These are phyloP conservation scores for Paramecium pentaurelia DNA, from an alignment of 73 alveolate species.

Conservation along the genomic window DNA sequence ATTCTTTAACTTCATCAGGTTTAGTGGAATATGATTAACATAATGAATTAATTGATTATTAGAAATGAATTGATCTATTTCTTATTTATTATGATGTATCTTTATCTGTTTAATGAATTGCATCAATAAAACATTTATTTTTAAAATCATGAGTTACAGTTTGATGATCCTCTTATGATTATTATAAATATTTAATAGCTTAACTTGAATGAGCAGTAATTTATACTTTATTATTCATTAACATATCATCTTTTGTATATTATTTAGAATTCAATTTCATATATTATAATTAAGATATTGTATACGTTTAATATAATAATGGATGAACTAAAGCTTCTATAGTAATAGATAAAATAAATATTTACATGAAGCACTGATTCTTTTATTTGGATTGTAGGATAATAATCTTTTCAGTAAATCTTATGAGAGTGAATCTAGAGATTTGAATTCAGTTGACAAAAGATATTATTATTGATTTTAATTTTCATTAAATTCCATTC, in stretches of 20 bases:
- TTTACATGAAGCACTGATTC: conserved; percentile 7
- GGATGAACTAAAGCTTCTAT: background rate
- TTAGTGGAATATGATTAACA: background rate
- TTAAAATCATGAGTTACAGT: background rate
- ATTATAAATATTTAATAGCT: background rate
- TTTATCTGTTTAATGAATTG: background rate
- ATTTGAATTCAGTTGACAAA: background rate
- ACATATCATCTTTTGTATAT: background rate
- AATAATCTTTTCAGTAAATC: conserved; percentile 29
- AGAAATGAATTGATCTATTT: background rate
- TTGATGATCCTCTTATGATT: background rate
- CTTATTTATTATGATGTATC: background rate
- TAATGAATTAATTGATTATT: conserved; percentile 5
- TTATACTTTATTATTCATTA: background rate
- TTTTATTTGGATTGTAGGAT: background rate
- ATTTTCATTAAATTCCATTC: background rate
- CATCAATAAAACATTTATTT: conserved; percentile 14
- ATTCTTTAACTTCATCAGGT: background rate
- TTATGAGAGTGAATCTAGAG: background rate
- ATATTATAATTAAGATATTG: background rate
- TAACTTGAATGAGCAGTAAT: background rate
- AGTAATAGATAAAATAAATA: background rate
- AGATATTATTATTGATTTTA: background rate
- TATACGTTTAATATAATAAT: background rate
- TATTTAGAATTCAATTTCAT: background rate